These are phyloP conservation scores for Amanita polypyramis DNA, from an alignment of 768 basidiomycete species.

Conservation along the genomic window DNA sequence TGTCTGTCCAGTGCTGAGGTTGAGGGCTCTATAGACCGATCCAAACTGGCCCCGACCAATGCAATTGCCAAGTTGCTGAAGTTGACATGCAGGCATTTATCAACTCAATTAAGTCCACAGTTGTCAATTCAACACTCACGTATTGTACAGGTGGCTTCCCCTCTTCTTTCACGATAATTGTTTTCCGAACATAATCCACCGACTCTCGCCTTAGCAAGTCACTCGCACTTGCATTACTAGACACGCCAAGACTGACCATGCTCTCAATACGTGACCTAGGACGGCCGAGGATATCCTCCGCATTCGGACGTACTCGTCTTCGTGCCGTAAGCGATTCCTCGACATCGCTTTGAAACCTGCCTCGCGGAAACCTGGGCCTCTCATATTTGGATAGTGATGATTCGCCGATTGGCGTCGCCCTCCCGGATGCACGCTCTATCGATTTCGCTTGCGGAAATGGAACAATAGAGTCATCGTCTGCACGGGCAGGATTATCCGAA, in stretches of 20 bases:
- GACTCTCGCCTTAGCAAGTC: constrained; percentile 54
- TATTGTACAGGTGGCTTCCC: constrained; percentile 74
- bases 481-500: constrained; percentile 21
- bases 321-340: constrained; percentile 40
- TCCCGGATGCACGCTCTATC: constrained; percentile 33
- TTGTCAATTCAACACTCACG: constrained; percentile 36
- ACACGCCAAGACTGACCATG: constrained; percentile 49
- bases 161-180: constrained; percentile 69
- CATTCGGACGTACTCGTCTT: constrained; percentile 49
- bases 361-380: constrained; percentile 36
- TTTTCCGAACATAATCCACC: constrained; percentile 57
- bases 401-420: constrained; percentile 22
- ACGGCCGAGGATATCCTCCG: constrained; percentile 54
- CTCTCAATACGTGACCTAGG: constrained; percentile 62
- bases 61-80: constrained; percentile 93
- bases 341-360: constrained; percentile 67
- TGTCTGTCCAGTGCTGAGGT: constrained; percentile 90
- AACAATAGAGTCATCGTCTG: constrained; percentile 32
- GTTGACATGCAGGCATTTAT: constrained; percentile 1
- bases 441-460: constrained; percentile 60
- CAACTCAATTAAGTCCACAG: constrained; percentile 3
- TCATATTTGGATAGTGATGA: constrained; percentile 21
- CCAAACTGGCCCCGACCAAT: constrained; percentile 97
- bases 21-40: constrained; percentile 88
- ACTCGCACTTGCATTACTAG: constrained; percentile 48